Conservation (phyloP, 2,329 filamentous ascomycete species). For the Colletotrichum musae region DNA sequence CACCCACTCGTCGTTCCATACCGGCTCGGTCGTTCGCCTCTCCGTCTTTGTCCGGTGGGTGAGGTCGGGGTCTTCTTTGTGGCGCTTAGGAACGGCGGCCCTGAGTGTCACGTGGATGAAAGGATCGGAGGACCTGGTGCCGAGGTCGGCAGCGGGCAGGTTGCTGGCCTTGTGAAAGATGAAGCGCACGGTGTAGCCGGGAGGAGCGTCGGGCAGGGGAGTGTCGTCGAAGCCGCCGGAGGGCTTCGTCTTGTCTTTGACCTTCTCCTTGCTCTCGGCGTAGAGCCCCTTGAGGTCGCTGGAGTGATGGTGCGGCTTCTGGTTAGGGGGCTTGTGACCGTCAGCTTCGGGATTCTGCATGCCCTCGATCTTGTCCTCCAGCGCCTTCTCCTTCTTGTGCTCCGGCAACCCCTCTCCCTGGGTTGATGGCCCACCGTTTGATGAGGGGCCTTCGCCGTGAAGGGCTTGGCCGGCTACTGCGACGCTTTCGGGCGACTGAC, state of each 20-base stretch:
- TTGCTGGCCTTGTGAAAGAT: conserved; percentile 86
- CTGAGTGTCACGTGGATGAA: conserved; percentile 84
- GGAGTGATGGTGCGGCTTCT: conserved; percentile 42
- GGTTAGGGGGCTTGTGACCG: conserved; percentile 36
- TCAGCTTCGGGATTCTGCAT: conserved; percentile 38
- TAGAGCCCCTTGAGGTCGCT: conserved; percentile 51
- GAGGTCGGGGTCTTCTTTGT: conserved; percentile 88
- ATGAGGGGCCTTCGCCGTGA: conserved; percentile 30
- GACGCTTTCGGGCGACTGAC: background rate
- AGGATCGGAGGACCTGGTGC: conserved; percentile 84
- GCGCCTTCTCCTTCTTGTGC: conserved; percentile 22
- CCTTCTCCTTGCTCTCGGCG: conserved; percentile 53
- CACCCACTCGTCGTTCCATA: conserved; percentile 89
- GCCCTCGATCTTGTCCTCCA: conserved; percentile 34
- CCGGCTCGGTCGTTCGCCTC: conserved; percentile 79
- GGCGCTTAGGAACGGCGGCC: conserved; percentile 78
- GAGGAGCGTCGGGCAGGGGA: conserved; percentile 79
- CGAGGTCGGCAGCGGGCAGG: conserved; percentile 86
- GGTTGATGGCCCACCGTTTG: conserved; percentile 39
- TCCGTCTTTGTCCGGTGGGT: conserved; percentile 83
- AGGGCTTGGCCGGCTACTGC: background rate
- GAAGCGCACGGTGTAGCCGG: conserved; percentile 88
- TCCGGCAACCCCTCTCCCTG: conserved; percentile 14
- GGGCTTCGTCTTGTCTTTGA: conserved; percentile 64
- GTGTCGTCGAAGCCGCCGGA: conserved; percentile 86